These are phyloP conservation scores for Taphrina wiesneri DNA, from an alignment of 1,139 yeast species.

Conservation along the genomic window DNA sequence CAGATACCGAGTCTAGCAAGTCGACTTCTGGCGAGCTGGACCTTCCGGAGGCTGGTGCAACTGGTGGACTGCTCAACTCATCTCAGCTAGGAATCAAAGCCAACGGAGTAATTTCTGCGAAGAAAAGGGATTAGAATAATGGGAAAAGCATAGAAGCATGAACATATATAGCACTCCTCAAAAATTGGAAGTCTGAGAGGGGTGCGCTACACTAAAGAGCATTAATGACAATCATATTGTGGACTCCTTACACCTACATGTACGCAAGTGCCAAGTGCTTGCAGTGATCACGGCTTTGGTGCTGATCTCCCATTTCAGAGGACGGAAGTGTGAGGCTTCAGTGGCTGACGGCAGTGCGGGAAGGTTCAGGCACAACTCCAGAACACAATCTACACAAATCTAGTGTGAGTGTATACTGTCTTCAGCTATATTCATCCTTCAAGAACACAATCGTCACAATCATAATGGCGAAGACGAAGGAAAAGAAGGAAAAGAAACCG, in stretches of 20 bases:
- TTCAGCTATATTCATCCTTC: background rate
- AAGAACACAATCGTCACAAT: background rate
- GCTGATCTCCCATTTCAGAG: no score
- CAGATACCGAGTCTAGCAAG: background rate
- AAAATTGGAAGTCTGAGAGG: background rate
- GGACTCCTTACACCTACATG: background rate
- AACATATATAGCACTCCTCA: background rate
- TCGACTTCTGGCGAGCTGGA: background rate
- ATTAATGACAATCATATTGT: background rate
- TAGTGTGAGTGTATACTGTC: no score
- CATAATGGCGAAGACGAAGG: constrained; percentile 32
- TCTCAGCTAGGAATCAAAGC: background rate
- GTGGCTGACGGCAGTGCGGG: background rate
- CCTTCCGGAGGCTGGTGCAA: background rate
- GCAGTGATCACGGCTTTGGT: background rate
- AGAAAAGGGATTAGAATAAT: background rate
- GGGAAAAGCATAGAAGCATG: background rate
- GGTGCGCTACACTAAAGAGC: background rate
- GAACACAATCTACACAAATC: background rate
- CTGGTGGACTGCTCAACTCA: background rate
- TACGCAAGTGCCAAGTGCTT: background rate
- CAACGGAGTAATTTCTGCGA: background rate
- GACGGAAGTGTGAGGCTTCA: background rate
- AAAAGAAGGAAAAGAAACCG: constrained; percentile 29
- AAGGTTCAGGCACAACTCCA: background rate